These are phyloP conservation scores for Mercurialis annua DNA, from an alignment of 345 rosid genomes.

Conservation along the genomic window DNA sequence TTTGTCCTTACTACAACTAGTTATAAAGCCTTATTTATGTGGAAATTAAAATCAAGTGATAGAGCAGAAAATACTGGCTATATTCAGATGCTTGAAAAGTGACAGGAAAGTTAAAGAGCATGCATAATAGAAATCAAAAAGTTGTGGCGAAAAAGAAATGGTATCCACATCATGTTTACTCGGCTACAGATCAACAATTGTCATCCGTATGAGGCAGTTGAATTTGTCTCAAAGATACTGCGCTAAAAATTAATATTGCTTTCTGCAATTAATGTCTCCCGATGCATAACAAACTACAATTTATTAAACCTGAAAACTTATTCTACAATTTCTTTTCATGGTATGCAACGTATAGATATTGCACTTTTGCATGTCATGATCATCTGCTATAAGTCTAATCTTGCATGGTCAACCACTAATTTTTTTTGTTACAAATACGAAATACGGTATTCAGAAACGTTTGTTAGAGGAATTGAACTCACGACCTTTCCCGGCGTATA, in stretches of 20 bases:
- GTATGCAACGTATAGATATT: slow-evolving; percentile 16
- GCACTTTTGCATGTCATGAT: slow-evolving; percentile 11
- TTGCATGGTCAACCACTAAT: slow-evolving; percentile 16
- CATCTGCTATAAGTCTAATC: background rate
- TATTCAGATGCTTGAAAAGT: background rate
- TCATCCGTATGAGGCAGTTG: too few relatives aligned
- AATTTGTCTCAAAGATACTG: slow-evolving; percentile 11
- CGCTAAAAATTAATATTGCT: background rate
- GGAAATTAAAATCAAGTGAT: background rate
- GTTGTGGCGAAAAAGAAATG: background rate
- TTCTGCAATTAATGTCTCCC: too few relatives aligned
- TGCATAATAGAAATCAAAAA: background rate
- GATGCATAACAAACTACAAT: background rate
- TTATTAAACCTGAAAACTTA: background rate
- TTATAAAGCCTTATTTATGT: background rate
- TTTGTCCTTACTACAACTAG: background rate
- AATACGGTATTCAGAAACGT: too few relatives aligned
- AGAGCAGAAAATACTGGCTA: background rate
- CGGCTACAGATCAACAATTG: background rate
- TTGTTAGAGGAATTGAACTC: too few relatives aligned
- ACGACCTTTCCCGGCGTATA: too few relatives aligned
- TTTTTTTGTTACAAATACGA: background rate
- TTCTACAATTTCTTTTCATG: background rate
- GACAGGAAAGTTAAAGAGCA: background rate
- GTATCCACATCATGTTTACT: slow-evolving; percentile 5